A percentile compares a stretch with the other conserved stretches of the same genome.
phyloP scores from a whole-genome alignment of 202 grass and related monocot species.

The Carex arenaria region DNA sequence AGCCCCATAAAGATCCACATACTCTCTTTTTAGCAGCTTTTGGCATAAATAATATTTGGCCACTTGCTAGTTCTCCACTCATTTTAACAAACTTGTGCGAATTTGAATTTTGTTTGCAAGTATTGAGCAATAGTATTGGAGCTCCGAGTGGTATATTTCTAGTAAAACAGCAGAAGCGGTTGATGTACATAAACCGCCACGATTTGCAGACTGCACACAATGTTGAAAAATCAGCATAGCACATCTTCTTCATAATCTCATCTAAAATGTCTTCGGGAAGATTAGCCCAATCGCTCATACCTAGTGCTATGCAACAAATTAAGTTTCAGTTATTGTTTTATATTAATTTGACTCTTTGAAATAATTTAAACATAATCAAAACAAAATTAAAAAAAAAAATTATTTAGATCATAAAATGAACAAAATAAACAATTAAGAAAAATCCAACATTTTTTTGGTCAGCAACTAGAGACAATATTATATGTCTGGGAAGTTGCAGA shows the following conservation, averaged over 20 bases:
- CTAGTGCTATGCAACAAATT: not conserved
- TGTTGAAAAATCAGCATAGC: not conserved
- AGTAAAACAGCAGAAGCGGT: not conserved
- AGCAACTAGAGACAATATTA: no score
- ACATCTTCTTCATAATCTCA: not conserved
- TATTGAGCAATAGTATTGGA: not conserved
- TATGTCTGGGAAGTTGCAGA: no score
- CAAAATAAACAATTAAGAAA: no score
- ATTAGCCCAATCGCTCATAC: not conserved
- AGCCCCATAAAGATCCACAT: slow-evolving; percentile 17
- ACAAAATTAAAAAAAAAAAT: not conserved
- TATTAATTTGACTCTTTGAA: no score
- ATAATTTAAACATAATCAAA: not conserved
- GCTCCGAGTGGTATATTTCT: not conserved
- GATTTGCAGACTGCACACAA: not conserved
- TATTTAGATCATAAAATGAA: no score
- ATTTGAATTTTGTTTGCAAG: not conserved
- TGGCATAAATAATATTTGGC: not conserved
- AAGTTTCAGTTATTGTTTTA: not conserved
- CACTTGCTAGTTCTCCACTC: not conserved
- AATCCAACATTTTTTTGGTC: no score
- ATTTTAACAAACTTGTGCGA: not conserved
- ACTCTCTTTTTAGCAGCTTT: not conserved
- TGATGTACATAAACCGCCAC: not conserved
- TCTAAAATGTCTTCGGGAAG: not conserved